Percentiles rank a stretch among this genome's conserved stretches.
These are phyloP conservation scores for Verticillium nubilum DNA, from an alignment of 2,329 filamentous ascomycete species.

Conservation along the genomic window DNA sequence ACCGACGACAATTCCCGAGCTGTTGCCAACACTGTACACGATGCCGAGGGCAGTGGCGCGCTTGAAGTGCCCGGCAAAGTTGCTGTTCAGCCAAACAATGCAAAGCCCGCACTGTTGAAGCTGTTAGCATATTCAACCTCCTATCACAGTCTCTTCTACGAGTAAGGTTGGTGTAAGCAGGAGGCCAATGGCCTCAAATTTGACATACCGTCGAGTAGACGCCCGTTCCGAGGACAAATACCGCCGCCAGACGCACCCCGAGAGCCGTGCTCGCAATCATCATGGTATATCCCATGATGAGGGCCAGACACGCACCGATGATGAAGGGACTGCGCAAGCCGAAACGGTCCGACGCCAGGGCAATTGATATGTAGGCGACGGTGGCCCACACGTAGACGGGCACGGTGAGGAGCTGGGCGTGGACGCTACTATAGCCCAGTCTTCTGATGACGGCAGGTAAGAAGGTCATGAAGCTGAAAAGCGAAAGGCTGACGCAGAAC, in stretches of 20 bases:
- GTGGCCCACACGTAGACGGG: constrained; percentile 50
- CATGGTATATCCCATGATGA: constrained; percentile 43
- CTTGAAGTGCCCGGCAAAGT: constrained; percentile 37
- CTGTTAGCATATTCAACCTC: too few relatives aligned
- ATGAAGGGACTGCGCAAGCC: constrained; percentile 37
- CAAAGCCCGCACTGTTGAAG: constrained; percentile 38
- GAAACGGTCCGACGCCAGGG: constrained; percentile 39
- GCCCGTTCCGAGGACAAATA: constrained; percentile 40
- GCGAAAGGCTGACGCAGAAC: constrained; percentile 45
- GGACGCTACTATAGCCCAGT: constrained; percentile 44
- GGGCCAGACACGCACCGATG: constrained; percentile 47
- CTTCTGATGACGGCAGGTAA: constrained; percentile 48
- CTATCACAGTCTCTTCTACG: background rate
- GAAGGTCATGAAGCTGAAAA: constrained; percentile 55
- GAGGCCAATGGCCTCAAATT: too few relatives aligned
- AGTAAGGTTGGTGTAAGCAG: too few relatives aligned
- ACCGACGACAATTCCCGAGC: constrained; percentile 36
- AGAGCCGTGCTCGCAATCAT: constrained; percentile 41
- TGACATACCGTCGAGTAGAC: constrained; percentile 26
- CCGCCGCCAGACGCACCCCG: constrained; percentile 43
- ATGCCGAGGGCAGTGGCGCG: constrained; percentile 40
- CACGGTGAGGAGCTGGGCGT: constrained; percentile 49
- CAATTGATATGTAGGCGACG: constrained; percentile 35
- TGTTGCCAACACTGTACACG: constrained; percentile 27
- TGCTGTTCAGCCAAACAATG: constrained; percentile 40